These are phyloP conservation scores for Scalesia atractyloides DNA, from an alignment of 129 eudicot genomes.

Conservation along the genomic window DNA sequence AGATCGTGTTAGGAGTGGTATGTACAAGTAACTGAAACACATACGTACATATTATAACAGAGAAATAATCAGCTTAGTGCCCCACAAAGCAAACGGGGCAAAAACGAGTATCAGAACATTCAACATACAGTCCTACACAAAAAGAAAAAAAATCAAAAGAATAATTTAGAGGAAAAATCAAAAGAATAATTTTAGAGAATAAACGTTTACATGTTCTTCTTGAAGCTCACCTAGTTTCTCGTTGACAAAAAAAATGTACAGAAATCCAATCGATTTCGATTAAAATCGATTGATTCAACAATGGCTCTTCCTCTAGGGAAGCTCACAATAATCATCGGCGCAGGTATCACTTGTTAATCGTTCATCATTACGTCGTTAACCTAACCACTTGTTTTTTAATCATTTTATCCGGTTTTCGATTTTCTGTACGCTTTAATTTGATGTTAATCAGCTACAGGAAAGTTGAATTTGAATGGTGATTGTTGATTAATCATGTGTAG, in stretches of 20 bases:
- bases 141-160: too few species aligned
- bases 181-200: too few species aligned
- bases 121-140: too few species aligned
- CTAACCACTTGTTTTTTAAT: neutral
- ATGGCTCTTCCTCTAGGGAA: slow-evolving; percentile 84
- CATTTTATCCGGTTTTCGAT: neutral
- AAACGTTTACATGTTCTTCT: neutral
- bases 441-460: slow-evolving; percentile 13
- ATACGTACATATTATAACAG: too few species aligned
- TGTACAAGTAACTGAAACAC: too few species aligned
- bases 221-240: neutral
- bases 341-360: slow-evolving; percentile 46
- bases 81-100: too few species aligned
- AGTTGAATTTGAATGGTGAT: neutral
- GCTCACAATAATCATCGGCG: slow-evolving; percentile 74
- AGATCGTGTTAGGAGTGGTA: too few species aligned
- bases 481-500: neutral
- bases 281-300: too few species aligned
- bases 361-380: slow-evolving; percentile 7
- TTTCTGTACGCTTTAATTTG: neutral
- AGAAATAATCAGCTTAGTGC: too few species aligned
- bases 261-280: neutral
- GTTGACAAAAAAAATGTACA: neutral
- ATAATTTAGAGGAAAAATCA: too few species aligned
- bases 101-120: too few species aligned